Percentiles rank a stretch among this genome's conserved stretches.
phyloP scores from a whole-genome alignment of 129 eudicot species.

The Arctium minus region DNA sequence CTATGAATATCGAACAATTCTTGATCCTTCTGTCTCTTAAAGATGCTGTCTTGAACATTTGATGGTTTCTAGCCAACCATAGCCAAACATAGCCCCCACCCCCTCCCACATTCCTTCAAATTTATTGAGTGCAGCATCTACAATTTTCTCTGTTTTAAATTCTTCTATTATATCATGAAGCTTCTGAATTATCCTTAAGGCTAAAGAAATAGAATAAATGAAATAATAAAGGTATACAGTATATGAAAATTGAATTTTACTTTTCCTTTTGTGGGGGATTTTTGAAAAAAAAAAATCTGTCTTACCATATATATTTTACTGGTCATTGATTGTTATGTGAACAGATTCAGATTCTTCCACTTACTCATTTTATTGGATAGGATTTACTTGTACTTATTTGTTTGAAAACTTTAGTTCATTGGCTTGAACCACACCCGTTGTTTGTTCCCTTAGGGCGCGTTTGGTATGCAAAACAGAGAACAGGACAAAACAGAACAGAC shows the following conservation, averaged over 20 bases:
- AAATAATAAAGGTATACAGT: background rate
- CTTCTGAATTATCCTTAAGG: background rate
- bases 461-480: no score
- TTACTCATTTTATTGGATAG: slow-evolving; percentile 21
- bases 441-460: no score
- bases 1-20: slow-evolving; percentile 7
- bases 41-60: slow-evolving; percentile 19
- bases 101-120: slow-evolving; percentile 11
- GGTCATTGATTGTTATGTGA: slow-evolving; percentile 2
- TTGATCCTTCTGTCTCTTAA: slow-evolving; percentile 13
- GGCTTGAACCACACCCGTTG: slow-evolving; percentile 20
- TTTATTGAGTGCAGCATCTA: background rate
- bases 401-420: slow-evolving; percentile 23
- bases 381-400: slow-evolving; percentile 9
- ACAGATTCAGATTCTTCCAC: slow-evolving; percentile 25
- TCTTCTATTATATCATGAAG: background rate
- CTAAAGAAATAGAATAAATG: background rate
- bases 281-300: background rate
- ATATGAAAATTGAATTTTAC: background rate
- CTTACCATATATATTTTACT: slow-evolving; percentile 11
- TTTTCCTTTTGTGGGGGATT: background rate
- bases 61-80: slow-evolving; percentile 24
- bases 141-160: background rate
- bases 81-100: slow-evolving; percentile 5
- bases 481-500: no score